phyloP scores from a whole-genome alignment of 2,329 filamentous ascomycete genomes.

The Bipolaris bicolor region DNA sequence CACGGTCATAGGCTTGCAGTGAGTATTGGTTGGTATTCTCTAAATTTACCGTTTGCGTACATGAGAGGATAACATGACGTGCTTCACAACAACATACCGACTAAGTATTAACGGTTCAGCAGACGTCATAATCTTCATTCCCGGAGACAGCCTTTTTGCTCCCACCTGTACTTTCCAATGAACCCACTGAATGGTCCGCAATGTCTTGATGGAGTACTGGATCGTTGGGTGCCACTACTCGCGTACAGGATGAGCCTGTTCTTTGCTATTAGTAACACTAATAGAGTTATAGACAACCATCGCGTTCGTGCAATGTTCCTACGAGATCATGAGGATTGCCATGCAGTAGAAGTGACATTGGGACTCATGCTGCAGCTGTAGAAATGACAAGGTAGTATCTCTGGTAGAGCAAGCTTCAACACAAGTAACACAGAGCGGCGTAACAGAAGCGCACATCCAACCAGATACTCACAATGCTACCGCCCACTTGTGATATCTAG shows the following conservation, averaged over 20 bases:
- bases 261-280: too few species aligned
- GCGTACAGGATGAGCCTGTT: too few species aligned
- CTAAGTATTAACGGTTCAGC: background rate
- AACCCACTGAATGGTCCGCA: background rate
- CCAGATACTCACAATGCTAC: background rate
- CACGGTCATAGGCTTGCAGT: background rate
- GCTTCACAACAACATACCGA: background rate
- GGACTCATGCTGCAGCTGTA: background rate
- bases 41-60: background rate
- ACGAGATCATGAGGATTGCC: background rate
- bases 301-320: background rate
- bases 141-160: too few species aligned
- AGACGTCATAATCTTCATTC: background rate
- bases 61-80: background rate
- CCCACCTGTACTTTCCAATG: background rate
- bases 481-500: background rate
- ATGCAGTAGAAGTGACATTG: background rate
- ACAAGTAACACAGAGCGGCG: background rate
- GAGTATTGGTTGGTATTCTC: background rate
- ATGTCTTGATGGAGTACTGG: background rate
- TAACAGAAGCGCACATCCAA: background rate
- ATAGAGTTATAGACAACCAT: too few species aligned
- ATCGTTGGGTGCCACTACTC: too few species aligned
- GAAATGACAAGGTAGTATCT: too few species aligned
- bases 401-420: background rate